Conservation (phyloP, 805 yeast species). For the Ogataea philodendri region DNA sequence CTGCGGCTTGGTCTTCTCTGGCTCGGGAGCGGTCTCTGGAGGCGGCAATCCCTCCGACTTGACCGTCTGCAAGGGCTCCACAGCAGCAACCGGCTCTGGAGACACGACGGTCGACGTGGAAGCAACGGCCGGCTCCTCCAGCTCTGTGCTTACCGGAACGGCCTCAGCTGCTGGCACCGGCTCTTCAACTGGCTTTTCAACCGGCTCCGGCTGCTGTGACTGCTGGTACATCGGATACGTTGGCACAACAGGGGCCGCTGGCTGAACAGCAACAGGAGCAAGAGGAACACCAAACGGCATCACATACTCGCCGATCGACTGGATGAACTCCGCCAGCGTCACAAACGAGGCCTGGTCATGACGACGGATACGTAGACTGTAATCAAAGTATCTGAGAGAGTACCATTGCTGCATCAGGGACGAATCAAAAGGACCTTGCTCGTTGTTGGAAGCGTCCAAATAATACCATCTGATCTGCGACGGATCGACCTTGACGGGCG, state of each 20-base stretch:
- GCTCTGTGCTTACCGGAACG: slow-evolving; percentile 1
- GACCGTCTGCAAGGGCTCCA: neutral
- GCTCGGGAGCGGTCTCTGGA: slow-evolving; percentile 2
- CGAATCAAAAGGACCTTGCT: slow-evolving; percentile 83
- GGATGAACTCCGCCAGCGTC: slow-evolving; percentile 53
- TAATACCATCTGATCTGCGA: slow-evolving; percentile 62
- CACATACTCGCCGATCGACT: slow-evolving; percentile 44
- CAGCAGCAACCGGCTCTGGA: neutral
- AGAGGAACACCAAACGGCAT: slow-evolving; percentile 64
- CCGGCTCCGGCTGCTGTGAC: too few relatives aligned
- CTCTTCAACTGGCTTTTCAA: neutral
- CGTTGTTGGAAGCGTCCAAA: slow-evolving; percentile 63
- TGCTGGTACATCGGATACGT: neutral
- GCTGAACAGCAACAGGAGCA: slow-evolving; percentile 31
- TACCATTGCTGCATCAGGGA: slow-evolving; percentile 78
- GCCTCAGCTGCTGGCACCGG: slow-evolving; percentile 1
- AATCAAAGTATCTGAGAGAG: slow-evolving; percentile 53
- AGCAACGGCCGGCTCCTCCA: neutral
- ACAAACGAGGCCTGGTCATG: slow-evolving; percentile 50
- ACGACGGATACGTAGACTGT: slow-evolving; percentile 56
- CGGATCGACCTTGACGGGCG: slow-evolving; percentile 19
- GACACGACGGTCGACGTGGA: neutral
- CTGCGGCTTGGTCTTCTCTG: slow-evolving; percentile 23
- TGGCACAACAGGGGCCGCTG: slow-evolving; percentile 16
- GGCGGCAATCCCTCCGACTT: slow-evolving; percentile 4